Evolutionary conservation across 208 protist genomes (phyloP).

Genomic region (Tritrichomonas musculus): DNA sequence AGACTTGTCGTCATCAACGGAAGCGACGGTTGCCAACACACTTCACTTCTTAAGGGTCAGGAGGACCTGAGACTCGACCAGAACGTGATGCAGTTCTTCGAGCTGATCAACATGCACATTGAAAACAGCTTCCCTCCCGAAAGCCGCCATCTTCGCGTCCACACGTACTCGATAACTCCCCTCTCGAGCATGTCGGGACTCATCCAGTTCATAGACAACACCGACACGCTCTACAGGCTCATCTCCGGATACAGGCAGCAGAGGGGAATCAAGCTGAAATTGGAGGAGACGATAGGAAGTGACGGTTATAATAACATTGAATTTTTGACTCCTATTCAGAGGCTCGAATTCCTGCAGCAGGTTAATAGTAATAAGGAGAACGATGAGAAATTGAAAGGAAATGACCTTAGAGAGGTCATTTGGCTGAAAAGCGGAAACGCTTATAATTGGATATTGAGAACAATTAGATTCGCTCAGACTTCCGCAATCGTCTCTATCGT

Average conservation of each 20-base stretch:
- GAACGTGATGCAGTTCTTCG: background rate
- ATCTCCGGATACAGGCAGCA: background rate
- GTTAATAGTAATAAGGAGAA: background rate
- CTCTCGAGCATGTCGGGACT: background rate
- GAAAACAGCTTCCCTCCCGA: background rate
- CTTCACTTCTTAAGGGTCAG: background rate
- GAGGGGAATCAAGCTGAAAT: background rate
- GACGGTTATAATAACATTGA: background rate
- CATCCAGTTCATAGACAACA: conserved; percentile 6
- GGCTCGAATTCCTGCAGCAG: background rate
- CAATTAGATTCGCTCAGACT: background rate
- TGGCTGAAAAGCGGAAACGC: background rate
- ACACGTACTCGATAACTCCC: background rate
- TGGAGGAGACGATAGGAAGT: background rate
- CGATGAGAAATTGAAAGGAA: background rate
- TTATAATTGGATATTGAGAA: background rate
- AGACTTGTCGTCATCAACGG: background rate
- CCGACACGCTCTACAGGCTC: background rate
- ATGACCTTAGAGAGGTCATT: background rate
- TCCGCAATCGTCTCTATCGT: background rate
- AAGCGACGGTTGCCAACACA: background rate
- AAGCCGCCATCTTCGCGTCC: background rate
- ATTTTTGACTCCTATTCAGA: background rate
- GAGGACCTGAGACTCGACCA: conserved; percentile 2
- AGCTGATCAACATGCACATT: conserved; percentile 3